A percentile compares a stretch with the other conserved stretches of the same genome.
Conservation (phyloP, 208 protist genomes). For the Acanthamoeba sp. region DNA sequence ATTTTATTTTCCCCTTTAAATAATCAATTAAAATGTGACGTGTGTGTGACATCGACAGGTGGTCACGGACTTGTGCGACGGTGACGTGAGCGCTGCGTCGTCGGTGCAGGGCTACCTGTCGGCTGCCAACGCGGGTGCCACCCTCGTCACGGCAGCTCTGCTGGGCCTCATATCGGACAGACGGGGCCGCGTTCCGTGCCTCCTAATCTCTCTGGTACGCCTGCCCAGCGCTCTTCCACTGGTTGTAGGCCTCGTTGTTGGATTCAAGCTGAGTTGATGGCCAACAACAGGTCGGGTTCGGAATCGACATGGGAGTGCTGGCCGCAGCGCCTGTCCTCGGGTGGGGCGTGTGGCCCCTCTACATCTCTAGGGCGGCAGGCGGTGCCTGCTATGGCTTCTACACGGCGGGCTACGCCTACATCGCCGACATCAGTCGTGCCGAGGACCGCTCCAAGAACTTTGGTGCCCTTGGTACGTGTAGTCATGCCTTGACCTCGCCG, state of each 20-base stretch:
- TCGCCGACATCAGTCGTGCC: constrained; percentile 8
- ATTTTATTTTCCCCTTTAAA: not conserved
- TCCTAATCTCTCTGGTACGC: constrained; percentile 4
- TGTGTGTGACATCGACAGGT: not conserved
- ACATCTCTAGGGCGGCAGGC: not conserved
- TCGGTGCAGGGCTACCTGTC: constrained; percentile 1
- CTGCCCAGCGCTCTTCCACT: too few species aligned
- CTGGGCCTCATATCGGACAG: constrained; percentile 21
- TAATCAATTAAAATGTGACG: not conserved
- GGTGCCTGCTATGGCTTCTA: not conserved
- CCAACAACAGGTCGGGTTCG: not conserved
- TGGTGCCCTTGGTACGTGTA: not conserved
- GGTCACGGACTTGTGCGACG: not conserved
- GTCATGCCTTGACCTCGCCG: too few species aligned
- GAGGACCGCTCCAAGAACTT: constrained; percentile 37
- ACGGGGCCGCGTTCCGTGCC: not conserved
- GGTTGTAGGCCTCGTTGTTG: not conserved
- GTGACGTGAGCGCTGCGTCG: constrained; percentile 1
- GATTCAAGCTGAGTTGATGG: not conserved
- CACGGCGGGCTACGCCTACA: constrained; percentile 38
- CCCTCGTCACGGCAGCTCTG: not conserved
- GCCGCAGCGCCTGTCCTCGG: not conserved
- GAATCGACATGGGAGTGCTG: not conserved
- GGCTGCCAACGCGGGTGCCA: not conserved
- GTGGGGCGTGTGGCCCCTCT: constrained; percentile 5